phyloP scores from a whole-genome alignment of 768 basidiomycete genomes.

The Suillus occidentalis region DNA sequence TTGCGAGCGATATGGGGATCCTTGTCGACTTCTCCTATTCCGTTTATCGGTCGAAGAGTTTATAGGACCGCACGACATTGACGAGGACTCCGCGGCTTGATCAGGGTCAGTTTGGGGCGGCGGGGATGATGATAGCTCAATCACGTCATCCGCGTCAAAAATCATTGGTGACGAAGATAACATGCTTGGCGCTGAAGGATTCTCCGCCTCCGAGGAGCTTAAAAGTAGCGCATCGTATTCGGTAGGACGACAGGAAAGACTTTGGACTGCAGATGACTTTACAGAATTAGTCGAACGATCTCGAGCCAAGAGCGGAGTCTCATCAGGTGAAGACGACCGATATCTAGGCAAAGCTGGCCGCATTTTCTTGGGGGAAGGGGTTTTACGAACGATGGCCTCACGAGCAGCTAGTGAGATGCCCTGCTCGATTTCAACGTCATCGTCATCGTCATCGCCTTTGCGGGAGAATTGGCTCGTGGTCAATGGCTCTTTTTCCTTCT shows the following conservation, averaged over 20 bases:
- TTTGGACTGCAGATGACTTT: background rate
- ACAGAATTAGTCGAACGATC: background rate
- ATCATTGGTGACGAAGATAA: conserved; percentile 27
- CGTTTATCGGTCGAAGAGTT: background rate
- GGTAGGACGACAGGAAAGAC: background rate
- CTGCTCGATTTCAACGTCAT: conserved; percentile 55
- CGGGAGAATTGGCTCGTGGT: conserved; percentile 44
- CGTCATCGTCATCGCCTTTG: conserved; percentile 51
- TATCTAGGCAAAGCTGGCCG: conserved; percentile 10
- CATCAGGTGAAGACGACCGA: conserved; percentile 18
- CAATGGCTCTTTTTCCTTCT: conserved; percentile 21
- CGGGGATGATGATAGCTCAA: conserved; percentile 34
- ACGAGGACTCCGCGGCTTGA: background rate
- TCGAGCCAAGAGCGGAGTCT: background rate
- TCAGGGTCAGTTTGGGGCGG: background rate
- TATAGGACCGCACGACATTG: background rate
- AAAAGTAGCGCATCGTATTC: background rate
- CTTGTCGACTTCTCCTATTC: background rate
- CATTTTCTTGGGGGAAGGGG: conserved; percentile 8
- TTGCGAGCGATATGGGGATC: conserved; percentile 20
- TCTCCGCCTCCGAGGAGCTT: conserved; percentile 4
- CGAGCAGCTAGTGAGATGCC: conserved; percentile 29
- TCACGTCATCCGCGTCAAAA: conserved; percentile 23
- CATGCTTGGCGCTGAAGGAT: conserved; percentile 10
- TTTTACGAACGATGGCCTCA: conserved; percentile 7